Percentiles rank a stretch among this genome's conserved stretches.
These are phyloP conservation scores for Marsdenia floribunda DNA, from an alignment of 257 asterid genomes.

Conservation along the genomic window DNA sequence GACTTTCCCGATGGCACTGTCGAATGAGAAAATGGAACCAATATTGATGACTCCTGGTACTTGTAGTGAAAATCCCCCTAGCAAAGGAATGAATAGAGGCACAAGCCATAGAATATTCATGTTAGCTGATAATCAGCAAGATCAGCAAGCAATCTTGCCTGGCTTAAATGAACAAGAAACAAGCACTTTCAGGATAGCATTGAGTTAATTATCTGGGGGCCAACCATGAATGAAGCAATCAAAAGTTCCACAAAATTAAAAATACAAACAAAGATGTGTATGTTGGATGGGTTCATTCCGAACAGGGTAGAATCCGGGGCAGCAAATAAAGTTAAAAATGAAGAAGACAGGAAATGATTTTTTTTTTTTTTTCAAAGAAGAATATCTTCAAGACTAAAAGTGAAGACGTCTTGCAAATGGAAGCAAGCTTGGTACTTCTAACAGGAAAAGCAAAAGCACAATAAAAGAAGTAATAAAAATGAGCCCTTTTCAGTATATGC, in stretches of 20 bases:
- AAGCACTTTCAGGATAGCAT: neutral
- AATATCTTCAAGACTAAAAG: neutral
- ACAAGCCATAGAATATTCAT: constrained; percentile 7
- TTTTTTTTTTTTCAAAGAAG: neutral
- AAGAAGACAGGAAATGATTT: neutral
- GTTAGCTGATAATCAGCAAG: neutral
- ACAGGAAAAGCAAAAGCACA: neutral
- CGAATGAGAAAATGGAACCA: constrained; percentile 63
- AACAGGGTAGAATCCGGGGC: too few relatives aligned
- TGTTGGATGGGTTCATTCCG: neutral
- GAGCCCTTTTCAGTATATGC: neutral
- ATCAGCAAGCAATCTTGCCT: neutral
- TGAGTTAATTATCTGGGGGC: neutral
- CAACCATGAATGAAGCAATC: neutral
- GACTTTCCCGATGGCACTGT: constrained; percentile 54
- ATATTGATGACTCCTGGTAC: constrained; percentile 35
- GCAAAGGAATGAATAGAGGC: neutral
- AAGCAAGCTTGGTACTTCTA: neutral
- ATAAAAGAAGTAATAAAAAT: neutral
- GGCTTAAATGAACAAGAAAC: neutral
- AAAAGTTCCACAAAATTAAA: neutral
- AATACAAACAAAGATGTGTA: neutral
- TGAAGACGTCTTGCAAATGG: neutral
- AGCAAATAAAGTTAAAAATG: neutral
- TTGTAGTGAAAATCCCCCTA: neutral